Conservation (phyloP, 1,284 basidiomycete species). For the Tilletia horrida region DNA sequence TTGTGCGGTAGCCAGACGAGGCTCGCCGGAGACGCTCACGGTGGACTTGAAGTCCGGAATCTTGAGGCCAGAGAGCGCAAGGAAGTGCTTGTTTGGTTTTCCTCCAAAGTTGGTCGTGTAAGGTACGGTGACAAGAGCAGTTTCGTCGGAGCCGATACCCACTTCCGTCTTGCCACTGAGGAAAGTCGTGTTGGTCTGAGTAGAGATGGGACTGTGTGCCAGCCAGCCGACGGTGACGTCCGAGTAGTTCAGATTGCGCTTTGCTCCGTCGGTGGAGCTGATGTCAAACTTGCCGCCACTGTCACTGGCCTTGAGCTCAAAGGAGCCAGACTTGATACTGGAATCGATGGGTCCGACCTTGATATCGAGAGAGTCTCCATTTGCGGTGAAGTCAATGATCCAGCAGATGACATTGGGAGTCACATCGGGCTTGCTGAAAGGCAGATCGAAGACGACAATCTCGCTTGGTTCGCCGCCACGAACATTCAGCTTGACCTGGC, state of each 20-base stretch:
- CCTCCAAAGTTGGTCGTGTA: background rate
- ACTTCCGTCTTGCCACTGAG: background rate
- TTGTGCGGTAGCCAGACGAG: background rate
- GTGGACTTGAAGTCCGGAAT: background rate
- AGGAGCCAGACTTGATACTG: background rate
- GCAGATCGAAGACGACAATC: slow-evolving; percentile 11
- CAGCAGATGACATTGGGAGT: slow-evolving; percentile 11
- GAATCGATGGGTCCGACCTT: background rate
- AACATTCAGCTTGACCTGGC: background rate
- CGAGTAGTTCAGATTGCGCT: background rate
- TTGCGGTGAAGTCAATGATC: background rate
- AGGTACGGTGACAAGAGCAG: background rate
- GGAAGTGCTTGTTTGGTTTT: slow-evolving; percentile 14
- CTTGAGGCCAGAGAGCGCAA: background rate
- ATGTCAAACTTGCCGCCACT: background rate
- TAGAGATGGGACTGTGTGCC: background rate
- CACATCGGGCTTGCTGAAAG: background rate
- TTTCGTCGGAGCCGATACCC: background rate
- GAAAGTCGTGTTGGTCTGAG: background rate
- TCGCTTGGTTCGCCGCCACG: background rate
- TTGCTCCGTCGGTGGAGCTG: background rate
- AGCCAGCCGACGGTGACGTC: slow-evolving; percentile 16
- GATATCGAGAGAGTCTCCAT: background rate
- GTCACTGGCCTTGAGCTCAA: background rate
- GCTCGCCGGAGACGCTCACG: background rate